Conservation (phyloP, 2,329 filamentous ascomycete genomes). For the Fusarium abutilonis region DNA sequence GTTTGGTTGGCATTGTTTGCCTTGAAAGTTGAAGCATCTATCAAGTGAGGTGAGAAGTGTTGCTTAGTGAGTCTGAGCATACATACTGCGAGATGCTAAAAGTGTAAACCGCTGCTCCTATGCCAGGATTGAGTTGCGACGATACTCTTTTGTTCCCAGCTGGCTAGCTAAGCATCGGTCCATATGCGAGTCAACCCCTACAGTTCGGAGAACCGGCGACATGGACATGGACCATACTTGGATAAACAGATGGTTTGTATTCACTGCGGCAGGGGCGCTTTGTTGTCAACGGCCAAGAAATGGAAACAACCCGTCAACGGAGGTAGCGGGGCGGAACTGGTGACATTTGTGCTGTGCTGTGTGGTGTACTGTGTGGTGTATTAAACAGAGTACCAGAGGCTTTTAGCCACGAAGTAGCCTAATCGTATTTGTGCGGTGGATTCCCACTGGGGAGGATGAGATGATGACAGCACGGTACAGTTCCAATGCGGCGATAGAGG, state of each 20-base stretch:
- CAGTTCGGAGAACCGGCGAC: constrained; percentile 24
- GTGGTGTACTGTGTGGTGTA: background rate
- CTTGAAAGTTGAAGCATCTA: constrained; percentile 10
- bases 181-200: constrained; percentile 29
- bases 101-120: constrained; percentile 1
- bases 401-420: constrained; percentile 3
- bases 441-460: background rate
- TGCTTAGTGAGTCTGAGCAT: background rate
- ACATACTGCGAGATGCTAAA: constrained; percentile 3
- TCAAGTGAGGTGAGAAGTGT: constrained; percentile 29
- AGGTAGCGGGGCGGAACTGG: constrained; percentile 33
- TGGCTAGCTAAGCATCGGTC: constrained; percentile 18
- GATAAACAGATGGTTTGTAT: constrained; percentile 16
- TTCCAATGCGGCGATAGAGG: constrained; percentile 16
- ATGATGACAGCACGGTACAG: constrained; percentile 7
- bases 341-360: constrained; percentile 5
- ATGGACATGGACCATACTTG: constrained; percentile 26
- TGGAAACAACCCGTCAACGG: constrained; percentile 32
- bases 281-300: constrained; percentile 31
- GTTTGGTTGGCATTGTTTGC: constrained; percentile 23
- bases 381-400: background rate
- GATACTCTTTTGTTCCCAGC: constrained; percentile 24
- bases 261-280: constrained; percentile 42
- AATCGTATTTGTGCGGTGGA: background rate
- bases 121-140: constrained; percentile 27